Conservation (phyloP, 2,329 filamentous ascomycete species). For the Aspergillus ibericus region DNA sequence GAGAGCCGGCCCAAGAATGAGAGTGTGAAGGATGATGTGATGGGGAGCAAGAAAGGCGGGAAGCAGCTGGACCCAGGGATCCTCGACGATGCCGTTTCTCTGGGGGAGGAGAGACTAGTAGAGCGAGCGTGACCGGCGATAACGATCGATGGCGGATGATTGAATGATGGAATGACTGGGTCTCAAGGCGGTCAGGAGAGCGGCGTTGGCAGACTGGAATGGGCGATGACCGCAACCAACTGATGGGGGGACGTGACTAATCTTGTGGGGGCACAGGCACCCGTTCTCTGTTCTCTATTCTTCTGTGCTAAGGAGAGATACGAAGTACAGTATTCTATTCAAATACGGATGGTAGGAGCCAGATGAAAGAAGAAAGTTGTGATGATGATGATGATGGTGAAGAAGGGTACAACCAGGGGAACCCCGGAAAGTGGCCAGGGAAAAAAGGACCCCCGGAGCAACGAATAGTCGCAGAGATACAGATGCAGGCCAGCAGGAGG, state of each 20-base stretch:
- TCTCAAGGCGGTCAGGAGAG: slow-evolving; percentile 35
- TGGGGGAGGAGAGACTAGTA: slow-evolving; percentile 11
- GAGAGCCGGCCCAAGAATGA: slow-evolving; percentile 11
- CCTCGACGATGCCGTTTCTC: slow-evolving; percentile 18
- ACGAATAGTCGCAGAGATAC: neutral
- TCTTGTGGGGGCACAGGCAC: neutral
- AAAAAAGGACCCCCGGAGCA: neutral
- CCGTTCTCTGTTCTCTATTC: too few species aligned
- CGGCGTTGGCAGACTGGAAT: slow-evolving; percentile 18
- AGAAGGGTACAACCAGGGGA: neutral
- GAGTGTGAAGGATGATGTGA: slow-evolving; percentile 31
- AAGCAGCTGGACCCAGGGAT: slow-evolving; percentile 30
- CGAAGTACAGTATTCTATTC: too few species aligned
- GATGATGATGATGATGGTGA: neutral
- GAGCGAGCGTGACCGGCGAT: slow-evolving; percentile 32
- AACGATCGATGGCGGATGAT: slow-evolving; percentile 19
- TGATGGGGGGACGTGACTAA: neutral
- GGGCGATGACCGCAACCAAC: neutral
- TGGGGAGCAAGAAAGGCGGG: slow-evolving; percentile 21
- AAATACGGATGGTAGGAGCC: neutral
- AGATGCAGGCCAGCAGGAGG: neutral
- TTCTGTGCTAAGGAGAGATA: too few species aligned
- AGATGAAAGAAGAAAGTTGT: neutral
- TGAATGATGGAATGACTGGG: neutral
- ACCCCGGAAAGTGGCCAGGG: neutral